Conservation (phyloP, 2,329 filamentous ascomycete species). For the Dothideomycetes sp. region DNA sequence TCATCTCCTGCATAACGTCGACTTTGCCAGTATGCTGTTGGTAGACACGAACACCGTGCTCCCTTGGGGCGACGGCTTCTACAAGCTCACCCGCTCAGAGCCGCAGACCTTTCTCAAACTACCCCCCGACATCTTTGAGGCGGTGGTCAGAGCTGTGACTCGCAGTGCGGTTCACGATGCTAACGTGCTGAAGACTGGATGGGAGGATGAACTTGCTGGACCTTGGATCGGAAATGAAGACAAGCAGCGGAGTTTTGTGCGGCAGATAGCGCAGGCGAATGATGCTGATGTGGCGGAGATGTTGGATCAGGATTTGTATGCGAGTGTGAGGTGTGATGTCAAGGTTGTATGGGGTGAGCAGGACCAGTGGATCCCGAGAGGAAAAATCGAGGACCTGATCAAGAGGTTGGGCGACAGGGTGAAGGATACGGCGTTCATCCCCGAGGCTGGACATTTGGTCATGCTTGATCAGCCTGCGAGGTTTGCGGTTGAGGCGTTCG, state of each 20-base stretch:
- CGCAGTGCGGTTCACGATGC: conserved; percentile 24
- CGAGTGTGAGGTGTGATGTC: conserved; percentile 22
- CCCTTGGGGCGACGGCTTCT: conserved; percentile 33
- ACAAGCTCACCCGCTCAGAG: conserved; percentile 26
- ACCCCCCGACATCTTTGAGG: conserved; percentile 22
- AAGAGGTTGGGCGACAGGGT: conserved; percentile 19
- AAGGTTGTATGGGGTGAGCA: conserved; percentile 34
- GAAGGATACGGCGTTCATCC: conserved; percentile 24
- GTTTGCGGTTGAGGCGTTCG: conserved; percentile 27
- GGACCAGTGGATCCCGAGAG: conserved; percentile 33
- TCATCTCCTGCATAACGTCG: conserved; percentile 25
- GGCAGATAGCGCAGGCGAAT: conserved; percentile 29
- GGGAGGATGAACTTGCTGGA: conserved; percentile 24
- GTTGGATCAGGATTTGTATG: conserved; percentile 25
- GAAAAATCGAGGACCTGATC: conserved; percentile 24
- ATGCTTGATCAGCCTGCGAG: conserved; percentile 33
- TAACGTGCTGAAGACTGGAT: conserved; percentile 17
- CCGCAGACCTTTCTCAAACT: conserved; percentile 19
- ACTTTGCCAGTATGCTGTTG: conserved; percentile 29
- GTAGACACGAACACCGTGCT: conserved; percentile 34
- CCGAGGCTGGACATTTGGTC: conserved; percentile 32
- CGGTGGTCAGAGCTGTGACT: conserved; percentile 30
- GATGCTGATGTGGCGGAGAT: conserved; percentile 26
- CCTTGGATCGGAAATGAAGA: conserved; percentile 19
- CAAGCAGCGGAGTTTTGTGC: conserved; percentile 26